These are phyloP conservation scores for Rosa hybrid DNA, from an alignment of 331 rosid species.

Conservation along the genomic window DNA sequence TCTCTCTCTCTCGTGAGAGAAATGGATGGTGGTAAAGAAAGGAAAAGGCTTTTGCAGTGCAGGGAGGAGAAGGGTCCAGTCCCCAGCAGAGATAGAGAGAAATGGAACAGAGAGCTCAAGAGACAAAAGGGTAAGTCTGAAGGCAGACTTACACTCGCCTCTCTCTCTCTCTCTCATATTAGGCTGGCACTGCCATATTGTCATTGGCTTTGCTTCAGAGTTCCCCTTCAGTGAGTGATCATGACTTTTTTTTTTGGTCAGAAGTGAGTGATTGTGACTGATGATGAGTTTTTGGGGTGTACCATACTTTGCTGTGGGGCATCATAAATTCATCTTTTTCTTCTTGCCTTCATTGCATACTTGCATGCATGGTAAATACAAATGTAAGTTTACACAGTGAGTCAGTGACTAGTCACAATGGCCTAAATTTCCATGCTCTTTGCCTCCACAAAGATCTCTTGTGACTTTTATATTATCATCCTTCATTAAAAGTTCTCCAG, in stretches of 20 bases:
- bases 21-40: not conserved
- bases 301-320: constrained; percentile 26
- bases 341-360: not conserved
- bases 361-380: constrained; percentile 20
- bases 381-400: not conserved
- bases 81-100: not conserved
- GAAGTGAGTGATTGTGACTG: constrained; percentile 3
- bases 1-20: constrained; percentile 1
- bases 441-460: not conserved
- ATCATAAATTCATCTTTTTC: not conserved
- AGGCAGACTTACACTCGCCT: constrained; percentile 11
- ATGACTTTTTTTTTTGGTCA: not conserved
- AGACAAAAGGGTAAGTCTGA: constrained; percentile 55
- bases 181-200: constrained; percentile 3
- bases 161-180: constrained; percentile 18
- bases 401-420: not conserved
- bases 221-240: not conserved
- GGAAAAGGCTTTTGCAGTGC: not conserved
- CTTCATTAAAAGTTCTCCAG: not conserved
- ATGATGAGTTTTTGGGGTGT: constrained; percentile 4
- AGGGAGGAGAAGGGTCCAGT: not conserved
- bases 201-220: not conserved
- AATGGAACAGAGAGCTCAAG: constrained; percentile 26
- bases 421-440: not conserved
- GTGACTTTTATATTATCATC: not conserved